These are phyloP conservation scores for Ceratobasidium sp. DNA, from an alignment of 1,284 basidiomycete species.

Conservation along the genomic window DNA sequence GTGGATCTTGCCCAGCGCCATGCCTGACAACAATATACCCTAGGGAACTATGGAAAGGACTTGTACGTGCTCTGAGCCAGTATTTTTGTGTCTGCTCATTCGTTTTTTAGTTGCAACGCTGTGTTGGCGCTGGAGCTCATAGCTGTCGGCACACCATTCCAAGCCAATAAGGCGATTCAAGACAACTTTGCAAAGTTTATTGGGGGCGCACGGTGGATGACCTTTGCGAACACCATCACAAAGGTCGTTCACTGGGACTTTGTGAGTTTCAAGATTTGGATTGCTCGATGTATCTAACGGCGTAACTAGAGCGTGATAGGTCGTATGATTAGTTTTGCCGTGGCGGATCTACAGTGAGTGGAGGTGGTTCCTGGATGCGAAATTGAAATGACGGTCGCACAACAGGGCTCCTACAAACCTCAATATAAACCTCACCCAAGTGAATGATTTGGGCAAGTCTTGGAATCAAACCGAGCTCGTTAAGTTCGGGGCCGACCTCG, in stretches of 20 bases:
- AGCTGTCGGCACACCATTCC: constrained; percentile 45
- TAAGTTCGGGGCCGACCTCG: constrained; percentile 51
- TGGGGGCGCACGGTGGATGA: constrained; percentile 45
- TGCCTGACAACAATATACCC: not conserved
- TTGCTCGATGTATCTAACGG: not conserved
- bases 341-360: constrained; percentile 47
- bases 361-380: not conserved
- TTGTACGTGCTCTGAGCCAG: constrained; percentile 57
- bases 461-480: constrained; percentile 52
- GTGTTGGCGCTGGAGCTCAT: constrained; percentile 46
- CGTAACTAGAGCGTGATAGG: constrained; percentile 42
- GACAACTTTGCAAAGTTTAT: constrained; percentile 28
- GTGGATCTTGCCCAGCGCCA: not conserved
- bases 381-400: not conserved
- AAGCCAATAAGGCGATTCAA: constrained; percentile 13
- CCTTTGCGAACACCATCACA: constrained; percentile 44
- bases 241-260: constrained; percentile 49
- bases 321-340: constrained; percentile 46
- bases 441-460: constrained; percentile 34
- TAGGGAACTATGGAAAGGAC: constrained; percentile 70
- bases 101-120: constrained; percentile 38
- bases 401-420: constrained; percentile 46
- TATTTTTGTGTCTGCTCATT: not conserved
- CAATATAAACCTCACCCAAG: constrained; percentile 45
- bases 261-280: constrained; percentile 29